These are phyloP conservation scores for Tuber microsphaerosporum DNA, from an alignment of 495 filamentous ascomycete species.

Conservation along the genomic window DNA sequence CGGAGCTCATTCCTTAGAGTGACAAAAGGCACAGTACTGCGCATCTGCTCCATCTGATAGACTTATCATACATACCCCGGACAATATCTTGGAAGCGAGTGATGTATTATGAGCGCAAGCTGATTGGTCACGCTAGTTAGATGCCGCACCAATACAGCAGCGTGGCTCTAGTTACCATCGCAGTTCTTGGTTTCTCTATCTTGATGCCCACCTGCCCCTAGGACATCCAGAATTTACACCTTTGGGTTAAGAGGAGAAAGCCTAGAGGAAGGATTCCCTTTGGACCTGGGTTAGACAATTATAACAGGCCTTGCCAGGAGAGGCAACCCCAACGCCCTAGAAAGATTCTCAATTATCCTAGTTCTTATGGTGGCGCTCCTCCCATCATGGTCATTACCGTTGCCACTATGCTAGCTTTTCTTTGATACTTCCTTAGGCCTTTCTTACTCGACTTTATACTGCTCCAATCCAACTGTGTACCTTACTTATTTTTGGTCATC, in stretches of 20 bases:
- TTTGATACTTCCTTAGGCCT: not conserved
- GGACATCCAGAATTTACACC: too few species aligned
- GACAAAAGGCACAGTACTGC: not conserved
- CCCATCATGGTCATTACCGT: not conserved
- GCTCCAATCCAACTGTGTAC: not conserved
- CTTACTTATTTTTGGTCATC: not conserved
- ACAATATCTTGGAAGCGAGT: not conserved
- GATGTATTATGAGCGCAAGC: not conserved
- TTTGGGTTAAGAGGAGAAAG: too few species aligned
- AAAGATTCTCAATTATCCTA: too few species aligned
- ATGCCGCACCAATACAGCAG: not conserved
- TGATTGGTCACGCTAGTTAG: not conserved
- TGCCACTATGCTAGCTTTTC: not conserved
- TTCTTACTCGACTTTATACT: not conserved
- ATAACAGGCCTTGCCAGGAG: too few species aligned
- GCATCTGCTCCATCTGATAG: not conserved
- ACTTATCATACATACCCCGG: not conserved
- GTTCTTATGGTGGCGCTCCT: not conserved
- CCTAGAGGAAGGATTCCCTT: too few species aligned
- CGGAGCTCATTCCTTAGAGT: not conserved
- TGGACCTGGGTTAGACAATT: too few species aligned
- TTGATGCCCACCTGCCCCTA: not conserved
- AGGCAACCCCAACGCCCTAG: too few species aligned
- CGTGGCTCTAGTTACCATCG: not conserved
- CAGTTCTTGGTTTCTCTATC: not conserved